These are phyloP conservation scores for Candida xiaguanensis DNA, from an alignment of 805 yeast genomes.

Conservation along the genomic window DNA sequence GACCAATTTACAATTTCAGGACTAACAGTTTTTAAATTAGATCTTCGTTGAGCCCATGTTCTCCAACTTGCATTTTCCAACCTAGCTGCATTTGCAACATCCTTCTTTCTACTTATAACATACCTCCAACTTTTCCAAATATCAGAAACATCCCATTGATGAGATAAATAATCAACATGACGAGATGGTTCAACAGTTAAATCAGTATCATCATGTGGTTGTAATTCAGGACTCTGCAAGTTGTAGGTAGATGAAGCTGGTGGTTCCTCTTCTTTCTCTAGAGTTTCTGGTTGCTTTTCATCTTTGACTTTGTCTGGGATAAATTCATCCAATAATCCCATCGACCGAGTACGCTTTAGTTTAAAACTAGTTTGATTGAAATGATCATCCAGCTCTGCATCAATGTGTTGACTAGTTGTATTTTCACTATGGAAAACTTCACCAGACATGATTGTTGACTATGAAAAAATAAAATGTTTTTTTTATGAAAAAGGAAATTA, in stretches of 20 bases:
- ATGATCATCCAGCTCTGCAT: slow-evolving; percentile 67
- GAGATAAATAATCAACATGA: slow-evolving; percentile 93
- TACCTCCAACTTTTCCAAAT: slow-evolving; percentile 95
- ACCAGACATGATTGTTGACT: slow-evolving; percentile 10
- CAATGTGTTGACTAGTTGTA: slow-evolving; percentile 62
- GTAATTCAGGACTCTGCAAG: slow-evolving; percentile 15
- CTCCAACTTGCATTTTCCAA: slow-evolving; percentile 76
- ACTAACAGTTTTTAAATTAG: slow-evolving; percentile 67
- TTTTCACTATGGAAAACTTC: slow-evolving; percentile 55
- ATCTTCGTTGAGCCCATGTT: slow-evolving; percentile 85
- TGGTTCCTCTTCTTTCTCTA: background rate
- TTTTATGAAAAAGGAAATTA: no score
- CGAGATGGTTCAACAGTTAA: slow-evolving; percentile 75
- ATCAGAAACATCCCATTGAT: slow-evolving; percentile 93
- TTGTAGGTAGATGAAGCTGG: slow-evolving; percentile 8
- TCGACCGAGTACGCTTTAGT: slow-evolving; percentile 75
- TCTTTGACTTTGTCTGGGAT: slow-evolving; percentile 29
- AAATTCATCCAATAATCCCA: slow-evolving; percentile 75
- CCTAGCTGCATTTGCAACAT: slow-evolving; percentile 60
- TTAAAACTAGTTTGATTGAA: slow-evolving; percentile 69
- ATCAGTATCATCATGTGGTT: slow-evolving; percentile 83
- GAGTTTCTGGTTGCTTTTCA: background rate
- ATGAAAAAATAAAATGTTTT: background rate
- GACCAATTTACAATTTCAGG: slow-evolving; percentile 95
- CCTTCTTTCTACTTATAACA: slow-evolving; percentile 75